A percentile compares a stretch with the other conserved stretches of the same genome.
Conservation (phyloP, 371 early-diverging fungal genomes). For the Apophysomyces variabilis region DNA sequence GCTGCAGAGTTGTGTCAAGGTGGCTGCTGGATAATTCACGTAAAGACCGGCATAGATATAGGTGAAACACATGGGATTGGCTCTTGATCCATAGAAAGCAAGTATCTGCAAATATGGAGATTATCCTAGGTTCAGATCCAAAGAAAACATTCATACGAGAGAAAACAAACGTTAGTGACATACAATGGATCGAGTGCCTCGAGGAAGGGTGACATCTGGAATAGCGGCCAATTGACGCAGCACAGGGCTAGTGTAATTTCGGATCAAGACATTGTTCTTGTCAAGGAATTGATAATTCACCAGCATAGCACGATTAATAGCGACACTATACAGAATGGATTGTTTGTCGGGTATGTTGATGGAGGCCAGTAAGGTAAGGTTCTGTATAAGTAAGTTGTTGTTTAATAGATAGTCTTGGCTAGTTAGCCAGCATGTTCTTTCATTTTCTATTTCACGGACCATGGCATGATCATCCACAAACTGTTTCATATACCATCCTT, state of each 20-base stretch:
- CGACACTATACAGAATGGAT: conserved; percentile 40
- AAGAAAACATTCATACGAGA: not conserved
- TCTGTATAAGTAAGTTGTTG: conserved; percentile 24
- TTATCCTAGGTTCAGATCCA: too few species aligned
- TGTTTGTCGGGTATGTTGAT: conserved; percentile 45
- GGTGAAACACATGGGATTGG: conserved; percentile 48
- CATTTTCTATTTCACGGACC: conserved; percentile 15
- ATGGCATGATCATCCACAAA: conserved; percentile 53
- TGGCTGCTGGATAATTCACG: conserved; percentile 33
- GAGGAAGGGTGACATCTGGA: conserved; percentile 48
- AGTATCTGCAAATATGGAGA: conserved; percentile 22
- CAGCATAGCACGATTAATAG: conserved; percentile 44
- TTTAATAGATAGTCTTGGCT: not conserved
- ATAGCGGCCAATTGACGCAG: conserved; percentile 30
- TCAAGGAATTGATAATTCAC: conserved; percentile 45
- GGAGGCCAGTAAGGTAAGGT: conserved; percentile 45
- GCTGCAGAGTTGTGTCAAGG: conserved; percentile 32
- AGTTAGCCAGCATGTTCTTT: conserved; percentile 4
- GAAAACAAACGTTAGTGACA: conserved; percentile 4
- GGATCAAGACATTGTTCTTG: conserved; percentile 22
- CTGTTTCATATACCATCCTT: conserved; percentile 47
- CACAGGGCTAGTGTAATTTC: conserved; percentile 41
- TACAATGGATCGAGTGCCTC: conserved; percentile 41
- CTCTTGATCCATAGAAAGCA: conserved; percentile 46
- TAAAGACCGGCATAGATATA: conserved; percentile 53